A percentile compares a stretch with the other conserved stretches of the same genome.
These are phyloP conservation scores for Erigeron philadelphicus DNA, from an alignment of 140 eudicot genomes.

Conservation along the genomic window DNA sequence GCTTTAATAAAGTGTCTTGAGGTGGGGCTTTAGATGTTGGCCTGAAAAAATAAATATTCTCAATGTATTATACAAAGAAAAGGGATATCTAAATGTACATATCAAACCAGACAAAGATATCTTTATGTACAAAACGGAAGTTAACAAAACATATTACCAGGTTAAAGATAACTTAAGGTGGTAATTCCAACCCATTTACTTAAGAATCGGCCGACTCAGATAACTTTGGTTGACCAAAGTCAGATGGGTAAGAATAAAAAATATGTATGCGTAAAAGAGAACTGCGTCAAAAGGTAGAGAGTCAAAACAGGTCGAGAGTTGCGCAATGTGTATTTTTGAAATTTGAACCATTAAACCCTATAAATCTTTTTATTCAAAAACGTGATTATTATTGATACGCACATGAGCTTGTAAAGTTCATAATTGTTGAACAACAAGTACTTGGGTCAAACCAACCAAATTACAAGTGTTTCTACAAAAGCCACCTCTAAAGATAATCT, in stretches of 20 bases:
- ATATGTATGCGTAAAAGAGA: not conserved
- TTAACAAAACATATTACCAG: constrained; percentile 5
- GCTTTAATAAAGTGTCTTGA: constrained; percentile 66
- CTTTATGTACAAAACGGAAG: constrained; percentile 3
- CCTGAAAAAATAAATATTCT: constrained; percentile 33
- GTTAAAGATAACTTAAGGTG: not conserved
- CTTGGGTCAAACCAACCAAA: not conserved
- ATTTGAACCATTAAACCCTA: too few relatives aligned
- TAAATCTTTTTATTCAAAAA: too few relatives aligned
- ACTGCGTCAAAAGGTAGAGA: too few relatives aligned
- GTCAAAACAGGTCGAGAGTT: too few relatives aligned
- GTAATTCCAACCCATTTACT: not conserved
- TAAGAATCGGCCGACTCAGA: not conserved
- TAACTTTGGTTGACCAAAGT: not conserved
- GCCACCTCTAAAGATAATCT: not conserved
- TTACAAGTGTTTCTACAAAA: not conserved
- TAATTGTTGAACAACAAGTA: too few relatives aligned
- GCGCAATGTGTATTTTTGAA: too few relatives aligned
- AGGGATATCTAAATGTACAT: constrained; percentile 1
- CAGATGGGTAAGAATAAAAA: not conserved
- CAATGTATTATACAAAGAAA: not conserved
- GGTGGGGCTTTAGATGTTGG: constrained; percentile 73
- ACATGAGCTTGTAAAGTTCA: too few relatives aligned
- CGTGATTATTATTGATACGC: too few relatives aligned
- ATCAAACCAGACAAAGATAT: not conserved